Conservation (phyloP, 768 basidiomycete species). For the Aureoboletus auriporus region DNA sequence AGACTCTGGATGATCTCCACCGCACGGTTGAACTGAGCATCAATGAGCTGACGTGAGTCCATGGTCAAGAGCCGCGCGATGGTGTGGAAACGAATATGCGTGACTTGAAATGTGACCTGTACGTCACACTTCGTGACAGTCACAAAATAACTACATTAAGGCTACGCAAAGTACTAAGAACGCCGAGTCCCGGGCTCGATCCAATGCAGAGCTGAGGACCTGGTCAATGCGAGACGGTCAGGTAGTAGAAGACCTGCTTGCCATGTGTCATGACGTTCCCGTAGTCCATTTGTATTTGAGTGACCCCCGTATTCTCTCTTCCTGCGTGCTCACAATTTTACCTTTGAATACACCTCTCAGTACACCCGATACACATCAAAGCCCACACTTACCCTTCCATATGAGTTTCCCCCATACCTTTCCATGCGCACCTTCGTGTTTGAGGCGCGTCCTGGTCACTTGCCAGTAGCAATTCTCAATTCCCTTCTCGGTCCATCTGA, state of each 20-base stretch:
- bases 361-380: background rate
- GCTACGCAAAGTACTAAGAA: too few relatives aligned
- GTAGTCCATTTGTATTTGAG: conserved; percentile 73
- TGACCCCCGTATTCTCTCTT: conserved; percentile 64
- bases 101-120: conserved; percentile 9
- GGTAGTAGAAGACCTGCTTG: background rate
- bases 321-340: conserved; percentile 51
- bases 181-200: too few relatives aligned
- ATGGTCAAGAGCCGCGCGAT: conserved; percentile 29
- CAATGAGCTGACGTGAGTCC: conserved; percentile 65
- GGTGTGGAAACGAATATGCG: background rate
- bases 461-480: conserved; percentile 71
- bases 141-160: too few relatives aligned
- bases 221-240: too few relatives aligned
- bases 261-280: conserved; percentile 37
- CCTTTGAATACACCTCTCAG: conserved; percentile 37
- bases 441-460: conserved; percentile 68
- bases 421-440: conserved; percentile 69
- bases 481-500: conserved; percentile 67
- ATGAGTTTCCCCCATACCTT: conserved; percentile 79
- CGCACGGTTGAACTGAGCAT: conserved; percentile 87
- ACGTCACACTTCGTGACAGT: too few relatives aligned
- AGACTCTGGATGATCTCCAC: conserved; percentile 92
- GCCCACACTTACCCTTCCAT: conserved; percentile 63
- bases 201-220: too few relatives aligned